phyloP scores from a whole-genome alignment of 78 protist genomes.

The Monocercomonoides exilis region DNA sequence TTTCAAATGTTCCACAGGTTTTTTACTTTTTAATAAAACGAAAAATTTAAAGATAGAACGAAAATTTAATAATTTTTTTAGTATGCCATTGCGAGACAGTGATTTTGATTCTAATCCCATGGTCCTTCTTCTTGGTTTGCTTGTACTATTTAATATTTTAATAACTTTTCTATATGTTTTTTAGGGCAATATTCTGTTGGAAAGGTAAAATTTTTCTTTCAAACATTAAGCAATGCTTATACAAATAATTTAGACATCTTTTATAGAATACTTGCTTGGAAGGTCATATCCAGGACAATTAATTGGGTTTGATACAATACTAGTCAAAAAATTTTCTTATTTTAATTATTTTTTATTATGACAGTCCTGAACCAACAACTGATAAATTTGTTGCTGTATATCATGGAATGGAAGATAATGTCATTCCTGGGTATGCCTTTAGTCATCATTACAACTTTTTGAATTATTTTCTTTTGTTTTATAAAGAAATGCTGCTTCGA shows the following conservation, averaged over 20 bases:
- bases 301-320: neutral
- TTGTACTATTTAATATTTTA: neutral
- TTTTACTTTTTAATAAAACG: neutral
- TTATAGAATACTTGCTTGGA: neutral
- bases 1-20: neutral
- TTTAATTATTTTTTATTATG: constrained; percentile 31
- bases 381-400: constrained; percentile 78
- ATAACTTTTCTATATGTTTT: too few relatives aligned
- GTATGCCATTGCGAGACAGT: neutral
- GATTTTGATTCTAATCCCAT: constrained; percentile 5
- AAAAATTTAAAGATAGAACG: neutral
- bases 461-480: neutral
- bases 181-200: constrained; percentile 14
- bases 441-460: too few relatives aligned
- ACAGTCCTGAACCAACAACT: constrained; percentile 86
- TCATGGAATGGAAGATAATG: constrained; percentile 59
- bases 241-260: neutral
- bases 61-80: neutral
- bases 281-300: neutral
- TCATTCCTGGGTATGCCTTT: constrained; percentile 62
- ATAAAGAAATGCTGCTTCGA: constrained; percentile 5
- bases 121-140: constrained; percentile 3
- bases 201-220: neutral
- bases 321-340: neutral
- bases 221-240: neutral